Evolutionary conservation across 2,329 filamentous ascomycete species (phyloP), one percentile per base, ranked within the genome.

Genomic region (Sodiomyces alkalinus): DNA sequence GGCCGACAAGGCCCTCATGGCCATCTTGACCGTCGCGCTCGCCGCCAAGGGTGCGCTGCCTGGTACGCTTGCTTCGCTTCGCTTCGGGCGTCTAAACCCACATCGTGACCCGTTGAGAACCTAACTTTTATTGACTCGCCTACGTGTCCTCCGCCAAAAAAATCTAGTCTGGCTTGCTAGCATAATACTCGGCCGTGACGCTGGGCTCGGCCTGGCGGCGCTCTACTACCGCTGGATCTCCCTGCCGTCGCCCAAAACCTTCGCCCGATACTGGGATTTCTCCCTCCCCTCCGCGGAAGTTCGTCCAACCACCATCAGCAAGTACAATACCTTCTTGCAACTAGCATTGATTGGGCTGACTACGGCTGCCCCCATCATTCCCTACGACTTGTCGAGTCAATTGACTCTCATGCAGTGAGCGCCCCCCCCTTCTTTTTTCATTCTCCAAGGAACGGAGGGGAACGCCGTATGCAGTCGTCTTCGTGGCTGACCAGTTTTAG

Each of bases 1-100:
- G 80, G 90, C 90, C 3, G 90, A 98, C 55, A 98, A 98, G 58
- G 69, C 74, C 7, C 67, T 98, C 38, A 96, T 98, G 90, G 94
- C 87, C 1, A 74, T 93, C 33, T 55, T 92, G 42, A 92, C 87
- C 1, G 75, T 87, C 9, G 85, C 80, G 39, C 57, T 96, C 24
- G 85, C 86, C 4, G 63, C 79, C 36, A 85, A 93, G 42, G 85
- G 83, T 4, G 68, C 74, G 10, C 62, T 98, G 28, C 85, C 87
- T 33, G 58, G 80, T 85, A 59, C 40, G 71, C 58, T 18, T 12
- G 9, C 15, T 11, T 13, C 19, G 17, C n/a, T 18, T 15, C 15
- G 8, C 9, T n/a, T 28, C 23, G n/a, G n/a, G n/a, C n/a, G n/a
- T n/a, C n/a, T n/a, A n/a, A n/a, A n/a, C n/a, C n/a, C n/a, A n/a